A percentile compares a stretch with the other conserved stretches of the same genome.
Evolutionary conservation across 441 rosid genomes (phyloP).

Genomic region (Gossypium lobatum): DNA sequence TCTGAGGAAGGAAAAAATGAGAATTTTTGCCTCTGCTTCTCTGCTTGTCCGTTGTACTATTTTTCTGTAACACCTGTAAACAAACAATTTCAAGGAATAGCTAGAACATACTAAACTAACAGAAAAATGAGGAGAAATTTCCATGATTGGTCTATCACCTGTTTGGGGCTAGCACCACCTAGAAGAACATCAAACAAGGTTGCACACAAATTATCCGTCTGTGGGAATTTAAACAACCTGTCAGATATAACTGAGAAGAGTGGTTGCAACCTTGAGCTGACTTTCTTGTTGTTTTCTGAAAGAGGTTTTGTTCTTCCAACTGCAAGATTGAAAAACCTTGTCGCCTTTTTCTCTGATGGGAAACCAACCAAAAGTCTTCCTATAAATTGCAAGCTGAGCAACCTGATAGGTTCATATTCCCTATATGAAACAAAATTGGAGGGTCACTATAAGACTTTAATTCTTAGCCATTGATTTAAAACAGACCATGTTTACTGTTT

Average conservation of each 20-base stretch:
- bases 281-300: conserved; percentile 59
- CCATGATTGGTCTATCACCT: conserved; percentile 45
- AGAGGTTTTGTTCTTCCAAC: conserved; percentile 73
- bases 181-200: conserved; percentile 96
- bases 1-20: conserved; percentile 87
- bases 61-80: conserved; percentile 80
- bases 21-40: conserved; percentile 60
- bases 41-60: conserved; percentile 59
- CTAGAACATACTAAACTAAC: neutral
- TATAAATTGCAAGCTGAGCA: conserved; percentile 89
- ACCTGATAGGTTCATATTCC: conserved; percentile 88
- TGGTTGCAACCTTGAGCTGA: conserved; percentile 55
- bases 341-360: conserved; percentile 87
- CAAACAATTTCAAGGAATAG: conserved; percentile 7
- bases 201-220: conserved; percentile 82
- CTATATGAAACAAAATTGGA: conserved; percentile 34
- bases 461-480: conserved; percentile 9
- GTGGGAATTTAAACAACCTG: conserved; percentile 77
- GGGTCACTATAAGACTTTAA: conserved; percentile 6
- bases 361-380: conserved; percentile 89
- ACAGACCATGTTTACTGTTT: neutral
- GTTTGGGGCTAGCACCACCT: conserved; percentile 99
- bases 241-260: conserved; percentile 74
- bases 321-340: conserved; percentile 76
- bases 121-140: conserved; percentile 10